phyloP scores from a whole-genome alignment of 2,329 filamentous ascomycete genomes.

The Acephala macrosclerotiorum region DNA sequence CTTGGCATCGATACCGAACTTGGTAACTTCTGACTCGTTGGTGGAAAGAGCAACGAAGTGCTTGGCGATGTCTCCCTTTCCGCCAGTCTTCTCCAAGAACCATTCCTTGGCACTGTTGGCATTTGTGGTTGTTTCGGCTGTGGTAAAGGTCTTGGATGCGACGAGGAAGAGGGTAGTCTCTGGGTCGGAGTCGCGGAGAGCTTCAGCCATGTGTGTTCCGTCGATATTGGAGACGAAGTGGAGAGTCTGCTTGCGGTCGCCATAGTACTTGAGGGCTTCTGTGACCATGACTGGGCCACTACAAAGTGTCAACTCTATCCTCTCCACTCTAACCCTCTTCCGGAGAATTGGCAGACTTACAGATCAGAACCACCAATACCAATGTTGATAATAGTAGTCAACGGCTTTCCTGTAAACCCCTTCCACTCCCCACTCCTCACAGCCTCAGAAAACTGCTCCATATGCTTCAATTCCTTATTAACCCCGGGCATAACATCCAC shows the following conservation, averaged over 20 bases:
- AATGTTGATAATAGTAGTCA: slow-evolving; percentile 95
- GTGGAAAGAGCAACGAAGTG: slow-evolving; percentile 98
- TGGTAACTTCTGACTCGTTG: slow-evolving; percentile 93
- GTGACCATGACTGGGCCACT: slow-evolving; percentile 99
- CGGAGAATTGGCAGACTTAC: slow-evolving; percentile 60
- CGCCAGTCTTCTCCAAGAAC: slow-evolving; percentile 84
- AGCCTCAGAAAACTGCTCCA: slow-evolving; percentile 98
- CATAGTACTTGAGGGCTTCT: slow-evolving; percentile 95
- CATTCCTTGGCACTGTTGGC: slow-evolving; percentile 96
- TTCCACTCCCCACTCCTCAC: slow-evolving; percentile 96
- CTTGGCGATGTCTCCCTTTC: slow-evolving; percentile 91
- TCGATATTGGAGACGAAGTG: slow-evolving; percentile 99
- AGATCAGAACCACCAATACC: slow-evolving; percentile 98
- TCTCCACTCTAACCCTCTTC: no score
- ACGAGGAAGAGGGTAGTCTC: slow-evolving; percentile 99
- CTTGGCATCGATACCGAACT: slow-evolving; percentile 98
- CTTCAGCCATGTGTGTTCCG: slow-evolving; percentile 96
- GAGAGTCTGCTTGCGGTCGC: slow-evolving; percentile 82
- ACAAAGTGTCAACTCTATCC: slow-evolving; percentile 36
- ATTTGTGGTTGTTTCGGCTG: slow-evolving; percentile 95
- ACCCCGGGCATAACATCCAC: slow-evolving; percentile 94
- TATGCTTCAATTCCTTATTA: slow-evolving; percentile 90
- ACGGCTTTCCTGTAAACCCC: slow-evolving; percentile 95
- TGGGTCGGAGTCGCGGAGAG: slow-evolving; percentile 85
- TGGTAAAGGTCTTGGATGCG: slow-evolving; percentile 99